Conservation (phyloP, 257 asterid genomes). For the Linaria vulgaris region DNA sequence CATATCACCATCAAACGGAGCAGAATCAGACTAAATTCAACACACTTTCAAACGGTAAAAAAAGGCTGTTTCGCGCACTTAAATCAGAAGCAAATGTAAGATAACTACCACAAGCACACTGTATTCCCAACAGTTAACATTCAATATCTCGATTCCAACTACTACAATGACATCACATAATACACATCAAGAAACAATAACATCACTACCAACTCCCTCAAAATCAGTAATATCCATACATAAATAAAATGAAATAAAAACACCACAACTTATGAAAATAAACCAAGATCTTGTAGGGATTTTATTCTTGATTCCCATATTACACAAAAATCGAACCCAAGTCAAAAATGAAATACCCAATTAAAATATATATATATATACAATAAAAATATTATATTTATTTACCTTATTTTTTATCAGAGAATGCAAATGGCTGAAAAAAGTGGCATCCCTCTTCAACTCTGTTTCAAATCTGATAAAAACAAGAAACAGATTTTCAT, state of each 20-base stretch:
- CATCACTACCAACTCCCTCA: too few relatives aligned
- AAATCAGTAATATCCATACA: neutral
- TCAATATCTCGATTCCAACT: too few relatives aligned
- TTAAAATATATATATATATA: neutral
- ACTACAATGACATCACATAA: too few relatives aligned
- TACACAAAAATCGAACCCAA: neutral
- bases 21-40: too few relatives aligned
- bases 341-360: slow-evolving; percentile 5
- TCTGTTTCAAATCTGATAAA: slow-evolving; percentile 43
- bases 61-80: too few relatives aligned
- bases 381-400: slow-evolving; percentile 17
- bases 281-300: slow-evolving; percentile 15
- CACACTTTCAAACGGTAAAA: too few relatives aligned
- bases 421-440: slow-evolving; percentile 28
- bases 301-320: slow-evolving; percentile 19
- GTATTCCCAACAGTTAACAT: too few relatives aligned
- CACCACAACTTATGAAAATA: neutral
- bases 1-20: too few relatives aligned
- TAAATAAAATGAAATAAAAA: too few relatives aligned
- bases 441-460: slow-evolving; percentile 25
- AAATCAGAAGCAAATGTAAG: too few relatives aligned
- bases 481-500: slow-evolving; percentile 26
- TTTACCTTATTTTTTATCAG: slow-evolving; percentile 29
- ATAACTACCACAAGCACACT: too few relatives aligned
- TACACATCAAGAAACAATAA: too few relatives aligned